A percentile compares a stretch with the other conserved stretches of the same genome.
Evolutionary conservation across 176 grass and related monocot species (phyloP).

Genomic region (Hyparrhenia diplandra): DNA sequence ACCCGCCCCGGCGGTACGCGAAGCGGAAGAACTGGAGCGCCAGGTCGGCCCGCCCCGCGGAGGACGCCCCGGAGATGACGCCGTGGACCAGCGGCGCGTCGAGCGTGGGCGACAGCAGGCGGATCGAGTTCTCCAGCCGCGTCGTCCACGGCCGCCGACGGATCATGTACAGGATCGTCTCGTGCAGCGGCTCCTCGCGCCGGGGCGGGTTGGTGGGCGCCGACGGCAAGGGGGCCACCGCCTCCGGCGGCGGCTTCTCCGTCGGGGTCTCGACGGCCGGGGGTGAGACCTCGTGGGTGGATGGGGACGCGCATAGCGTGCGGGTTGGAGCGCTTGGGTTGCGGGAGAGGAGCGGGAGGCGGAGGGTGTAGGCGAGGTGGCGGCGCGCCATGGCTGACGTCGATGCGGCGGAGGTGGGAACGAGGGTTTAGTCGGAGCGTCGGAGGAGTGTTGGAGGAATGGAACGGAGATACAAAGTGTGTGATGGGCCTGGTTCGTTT

Average conservation of each 20-base stretch:
- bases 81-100: slow-evolving; percentile 50
- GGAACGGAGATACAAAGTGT: too few species aligned
- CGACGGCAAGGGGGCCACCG: neutral
- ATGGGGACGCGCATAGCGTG: slow-evolving; percentile 12
- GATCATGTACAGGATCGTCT: slow-evolving; percentile 92
- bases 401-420: too few species aligned
- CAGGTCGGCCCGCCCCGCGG: slow-evolving; percentile 30
- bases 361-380: too few species aligned
- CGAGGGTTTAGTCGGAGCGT: too few species aligned
- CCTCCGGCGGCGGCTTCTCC: neutral
- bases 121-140: slow-evolving; percentile 92
- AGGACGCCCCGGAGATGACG: slow-evolving; percentile 47
- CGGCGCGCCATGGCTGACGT: too few species aligned
- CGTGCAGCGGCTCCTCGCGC: slow-evolving; percentile 49
- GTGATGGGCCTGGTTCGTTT: too few species aligned
- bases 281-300: neutral
- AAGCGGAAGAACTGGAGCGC: slow-evolving; percentile 93
- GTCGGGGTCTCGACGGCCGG: neutral
- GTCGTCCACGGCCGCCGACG: slow-evolving; percentile 77
- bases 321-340: too few species aligned
- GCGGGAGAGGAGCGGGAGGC: too few species aligned
- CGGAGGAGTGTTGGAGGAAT: too few species aligned
- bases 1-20: slow-evolving; percentile 76
- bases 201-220: neutral
- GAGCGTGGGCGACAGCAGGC: slow-evolving; percentile 47